Evolutionary conservation across 1,284 basidiomycete species (phyloP).

Genomic region (Pseudozyma sp.): DNA sequence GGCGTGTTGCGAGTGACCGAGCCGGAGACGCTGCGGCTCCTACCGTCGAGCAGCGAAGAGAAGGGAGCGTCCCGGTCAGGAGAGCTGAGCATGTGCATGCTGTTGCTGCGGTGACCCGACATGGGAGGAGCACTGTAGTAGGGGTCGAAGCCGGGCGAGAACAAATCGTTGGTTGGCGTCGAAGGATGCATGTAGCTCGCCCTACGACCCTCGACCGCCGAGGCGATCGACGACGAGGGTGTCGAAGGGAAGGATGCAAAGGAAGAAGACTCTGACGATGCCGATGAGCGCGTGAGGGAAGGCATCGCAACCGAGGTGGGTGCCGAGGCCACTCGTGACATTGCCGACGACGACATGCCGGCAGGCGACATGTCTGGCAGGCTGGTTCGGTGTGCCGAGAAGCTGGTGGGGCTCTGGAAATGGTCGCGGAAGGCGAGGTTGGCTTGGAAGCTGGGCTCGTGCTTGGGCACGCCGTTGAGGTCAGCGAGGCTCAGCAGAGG

Average conservation of each 20-base stretch:
- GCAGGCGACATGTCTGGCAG: constrained; percentile 26
- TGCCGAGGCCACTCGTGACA: constrained; percentile 50
- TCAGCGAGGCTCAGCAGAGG: constrained; percentile 38
- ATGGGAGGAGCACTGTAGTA: constrained; percentile 53
- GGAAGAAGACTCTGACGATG: constrained; percentile 43
- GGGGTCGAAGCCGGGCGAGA: constrained; percentile 49
- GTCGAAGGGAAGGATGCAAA: constrained; percentile 49
- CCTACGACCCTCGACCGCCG: constrained; percentile 17
- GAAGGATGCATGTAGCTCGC: constrained; percentile 37
- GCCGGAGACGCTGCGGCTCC: constrained; percentile 37
- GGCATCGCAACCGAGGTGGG: constrained; percentile 34
- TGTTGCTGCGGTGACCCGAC: constrained; percentile 58
- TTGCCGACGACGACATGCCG: constrained; percentile 33
- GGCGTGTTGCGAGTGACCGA: constrained; percentile 43
- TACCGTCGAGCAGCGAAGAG: constrained; percentile 41
- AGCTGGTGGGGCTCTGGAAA: constrained; percentile 29
- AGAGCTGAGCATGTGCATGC: constrained; percentile 52
- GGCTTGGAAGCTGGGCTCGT: constrained; percentile 42
- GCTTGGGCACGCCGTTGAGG: constrained; percentile 22
- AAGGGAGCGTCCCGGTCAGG: constrained; percentile 31
- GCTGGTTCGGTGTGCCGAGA: constrained; percentile 26
- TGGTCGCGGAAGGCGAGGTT: constrained; percentile 49
- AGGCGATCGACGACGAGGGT: constrained; percentile 28
- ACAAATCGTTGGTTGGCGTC: constrained; percentile 34
- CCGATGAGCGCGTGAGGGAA: constrained; percentile 31